A percentile compares a stretch with the other conserved stretches of the same genome.
phyloP scores from a whole-genome alignment of 306 rosid species.

The Cicer judaicum region DNA sequence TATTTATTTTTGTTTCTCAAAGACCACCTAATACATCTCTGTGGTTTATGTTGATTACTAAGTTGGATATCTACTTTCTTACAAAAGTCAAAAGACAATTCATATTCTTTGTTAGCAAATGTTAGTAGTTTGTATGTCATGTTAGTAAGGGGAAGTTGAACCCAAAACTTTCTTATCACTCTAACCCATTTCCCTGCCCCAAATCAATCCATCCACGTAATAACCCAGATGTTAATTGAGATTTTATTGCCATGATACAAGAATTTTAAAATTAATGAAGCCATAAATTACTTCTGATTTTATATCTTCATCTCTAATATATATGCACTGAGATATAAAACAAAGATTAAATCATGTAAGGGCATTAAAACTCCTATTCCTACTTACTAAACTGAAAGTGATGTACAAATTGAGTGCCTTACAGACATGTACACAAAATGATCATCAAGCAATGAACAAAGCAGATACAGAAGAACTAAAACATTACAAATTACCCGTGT shows the following conservation, averaged over 20 bases:
- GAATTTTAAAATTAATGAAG: neutral
- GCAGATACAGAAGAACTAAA: conserved; percentile 20
- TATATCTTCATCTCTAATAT: neutral
- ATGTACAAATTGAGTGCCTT: conserved; percentile 35
- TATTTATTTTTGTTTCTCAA: too few species aligned
- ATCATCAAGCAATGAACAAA: conserved; percentile 36
- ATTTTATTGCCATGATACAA: neutral
- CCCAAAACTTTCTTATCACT: too few species aligned
- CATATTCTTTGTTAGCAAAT: too few species aligned
- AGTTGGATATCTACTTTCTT: too few species aligned
- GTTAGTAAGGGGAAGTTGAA: too few species aligned
- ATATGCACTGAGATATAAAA: conserved; percentile 6
- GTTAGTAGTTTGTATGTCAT: too few species aligned
- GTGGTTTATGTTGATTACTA: too few species aligned
- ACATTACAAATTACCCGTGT: conserved; percentile 43
- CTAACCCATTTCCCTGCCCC: too few species aligned
- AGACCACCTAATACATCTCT: too few species aligned
- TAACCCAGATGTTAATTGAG: neutral
- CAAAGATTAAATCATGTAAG: conserved; percentile 3
- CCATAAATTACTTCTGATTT: neutral
- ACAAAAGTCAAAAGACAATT: too few species aligned
- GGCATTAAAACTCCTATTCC: conserved; percentile 23
- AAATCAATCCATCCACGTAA: too few species aligned
- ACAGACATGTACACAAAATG: conserved; percentile 43
- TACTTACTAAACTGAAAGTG: conserved; percentile 15